Percentiles rank a stretch among this genome's conserved stretches.
These are phyloP conservation scores for Uronychia binucleata DNA, from an alignment of 73 alveolate species.

Conservation along the genomic window DNA sequence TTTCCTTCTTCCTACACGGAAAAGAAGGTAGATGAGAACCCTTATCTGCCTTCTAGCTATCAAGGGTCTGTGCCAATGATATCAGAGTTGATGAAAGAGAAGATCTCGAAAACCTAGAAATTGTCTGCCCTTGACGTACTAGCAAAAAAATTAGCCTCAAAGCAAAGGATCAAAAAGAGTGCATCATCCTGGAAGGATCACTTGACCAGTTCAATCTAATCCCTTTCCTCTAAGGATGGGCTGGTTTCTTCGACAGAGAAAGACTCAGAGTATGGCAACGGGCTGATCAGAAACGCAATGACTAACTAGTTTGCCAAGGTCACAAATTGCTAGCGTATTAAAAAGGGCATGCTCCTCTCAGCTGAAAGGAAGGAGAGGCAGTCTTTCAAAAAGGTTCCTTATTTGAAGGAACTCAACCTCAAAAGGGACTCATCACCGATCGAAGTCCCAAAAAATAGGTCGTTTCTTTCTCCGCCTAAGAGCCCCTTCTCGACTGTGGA, in stretches of 20 bases:
- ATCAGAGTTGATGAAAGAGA: neutral
- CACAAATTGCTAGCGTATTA: neutral
- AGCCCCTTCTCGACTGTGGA: neutral
- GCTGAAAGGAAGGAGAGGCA: neutral
- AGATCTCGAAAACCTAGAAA: neutral
- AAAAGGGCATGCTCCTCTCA: neutral
- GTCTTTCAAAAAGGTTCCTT: neutral
- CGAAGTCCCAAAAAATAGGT: neutral
- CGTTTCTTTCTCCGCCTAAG: neutral
- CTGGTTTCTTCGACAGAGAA: neutral
- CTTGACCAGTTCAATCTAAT: neutral
- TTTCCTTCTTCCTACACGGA: too few species aligned
- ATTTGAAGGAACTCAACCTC: neutral
- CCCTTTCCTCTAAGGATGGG: neutral
- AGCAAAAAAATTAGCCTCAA: neutral
- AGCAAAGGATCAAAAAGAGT: neutral
- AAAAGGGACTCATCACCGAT: neutral
- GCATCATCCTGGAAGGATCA: neutral
- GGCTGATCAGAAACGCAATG: neutral
- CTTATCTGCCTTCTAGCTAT: neutral
- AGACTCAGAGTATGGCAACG: neutral
- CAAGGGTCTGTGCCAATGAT: neutral
- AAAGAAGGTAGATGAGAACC: too few species aligned
- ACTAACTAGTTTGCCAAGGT: neutral
- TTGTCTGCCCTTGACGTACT: neutral